Percentiles rank a stretch among this genome's conserved stretches.
These are phyloP conservation scores for Fusarium albosuccineum DNA, from an alignment of 2,329 filamentous ascomycete species.

Conservation along the genomic window DNA sequence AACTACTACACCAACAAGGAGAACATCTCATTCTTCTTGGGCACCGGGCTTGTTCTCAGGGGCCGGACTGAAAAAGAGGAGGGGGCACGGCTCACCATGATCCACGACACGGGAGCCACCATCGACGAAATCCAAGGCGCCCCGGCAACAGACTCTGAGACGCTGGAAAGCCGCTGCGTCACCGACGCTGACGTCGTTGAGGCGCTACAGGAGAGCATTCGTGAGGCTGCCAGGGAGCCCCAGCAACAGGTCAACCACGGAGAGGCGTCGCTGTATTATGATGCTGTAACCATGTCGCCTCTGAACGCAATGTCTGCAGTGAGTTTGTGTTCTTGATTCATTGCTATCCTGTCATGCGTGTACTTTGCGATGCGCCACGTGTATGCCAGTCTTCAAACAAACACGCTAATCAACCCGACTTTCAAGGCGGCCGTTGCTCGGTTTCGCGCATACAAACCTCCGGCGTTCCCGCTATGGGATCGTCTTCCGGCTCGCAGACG, in stretches of 20 bases:
- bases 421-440: constrained; percentile 69
- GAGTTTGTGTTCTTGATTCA: constrained; percentile 50
- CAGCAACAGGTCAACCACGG: constrained; percentile 40
- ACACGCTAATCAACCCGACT: constrained; percentile 34
- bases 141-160: constrained; percentile 16
- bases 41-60: constrained; percentile 17
- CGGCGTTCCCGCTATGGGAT: constrained; percentile 73
- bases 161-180: constrained; percentile 32
- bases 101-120: constrained; percentile 28
- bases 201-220: constrained; percentile 39
- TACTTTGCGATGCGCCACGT: constrained; percentile 21
- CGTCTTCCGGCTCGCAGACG: constrained; percentile 73
- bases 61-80: background rate
- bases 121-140: constrained; percentile 24
- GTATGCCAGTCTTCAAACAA: constrained; percentile 1
- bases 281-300: constrained; percentile 68
- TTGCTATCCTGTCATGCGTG: constrained; percentile 23
- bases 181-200: constrained; percentile 47
- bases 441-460: constrained; percentile 71
- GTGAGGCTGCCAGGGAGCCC: constrained; percentile 35
- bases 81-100: constrained; percentile 27
- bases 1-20: background rate
- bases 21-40: background rate
- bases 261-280: constrained; percentile 67
- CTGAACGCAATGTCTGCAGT: constrained; percentile 68